phyloP scores from a whole-genome alignment of 768 basidiomycete genomes.

The Collybia mongolica region DNA sequence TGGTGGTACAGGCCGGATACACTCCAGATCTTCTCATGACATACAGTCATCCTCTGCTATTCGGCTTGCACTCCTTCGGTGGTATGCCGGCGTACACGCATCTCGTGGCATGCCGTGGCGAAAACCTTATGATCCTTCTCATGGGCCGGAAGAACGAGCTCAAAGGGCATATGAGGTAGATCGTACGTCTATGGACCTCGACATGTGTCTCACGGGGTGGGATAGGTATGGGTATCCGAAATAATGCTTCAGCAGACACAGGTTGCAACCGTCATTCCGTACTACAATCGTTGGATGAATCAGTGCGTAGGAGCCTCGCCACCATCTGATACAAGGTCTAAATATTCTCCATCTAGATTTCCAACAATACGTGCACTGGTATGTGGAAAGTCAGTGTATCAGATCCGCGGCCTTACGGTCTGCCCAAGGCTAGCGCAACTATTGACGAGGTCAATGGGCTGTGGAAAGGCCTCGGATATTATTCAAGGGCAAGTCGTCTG shows the following conservation, averaged over 20 bases:
- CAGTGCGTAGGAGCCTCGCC: conserved; percentile 43
- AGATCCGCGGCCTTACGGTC: conserved; percentile 4
- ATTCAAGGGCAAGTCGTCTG: conserved; percentile 81
- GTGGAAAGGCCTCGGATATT: conserved; percentile 94
- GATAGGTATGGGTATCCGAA: conserved; percentile 85
- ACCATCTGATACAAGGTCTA: background rate
- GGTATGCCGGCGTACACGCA: conserved; percentile 71
- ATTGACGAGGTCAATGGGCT: conserved; percentile 84
- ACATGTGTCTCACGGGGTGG: background rate
- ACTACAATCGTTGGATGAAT: conserved; percentile 87
- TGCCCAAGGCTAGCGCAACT: conserved; percentile 56
- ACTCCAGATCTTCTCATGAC: conserved; percentile 48
- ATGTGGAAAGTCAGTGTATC: conserved; percentile 18
- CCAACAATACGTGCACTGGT: conserved; percentile 80
- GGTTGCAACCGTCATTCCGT: conserved; percentile 90
- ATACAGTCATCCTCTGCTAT: conserved; percentile 39
- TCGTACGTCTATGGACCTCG: background rate
- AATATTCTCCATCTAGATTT: conserved; percentile 48
- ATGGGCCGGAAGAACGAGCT: conserved; percentile 57
- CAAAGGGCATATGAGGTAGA: conserved; percentile 91
- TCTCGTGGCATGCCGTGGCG: conserved; percentile 91
- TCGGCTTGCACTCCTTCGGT: conserved; percentile 53
- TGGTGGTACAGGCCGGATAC: conserved; percentile 15
- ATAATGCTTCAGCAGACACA: conserved; percentile 98
- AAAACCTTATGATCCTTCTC: conserved; percentile 59